Evolutionary conservation across 2,329 filamentous ascomycete species (phyloP).

Genomic region (Fusarium sp.): DNA sequence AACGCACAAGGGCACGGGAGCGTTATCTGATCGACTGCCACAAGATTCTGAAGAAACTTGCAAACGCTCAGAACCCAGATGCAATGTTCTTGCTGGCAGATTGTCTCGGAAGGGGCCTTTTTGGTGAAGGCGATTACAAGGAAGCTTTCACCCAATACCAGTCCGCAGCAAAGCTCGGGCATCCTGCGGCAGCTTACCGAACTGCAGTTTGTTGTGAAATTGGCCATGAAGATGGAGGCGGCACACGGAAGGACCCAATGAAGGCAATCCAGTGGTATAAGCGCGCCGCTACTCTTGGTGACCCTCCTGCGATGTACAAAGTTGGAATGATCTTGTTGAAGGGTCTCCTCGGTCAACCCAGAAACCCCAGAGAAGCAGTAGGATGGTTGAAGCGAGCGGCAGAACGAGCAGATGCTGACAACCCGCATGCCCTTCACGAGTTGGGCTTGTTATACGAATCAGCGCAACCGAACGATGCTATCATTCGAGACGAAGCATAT

Average conservation of each 20-base stretch:
- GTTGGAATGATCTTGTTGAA: constrained; percentile 96
- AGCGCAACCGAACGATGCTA: constrained; percentile 74
- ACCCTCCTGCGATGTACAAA: constrained; percentile 97
- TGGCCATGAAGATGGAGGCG: constrained; percentile 92
- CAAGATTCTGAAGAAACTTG: constrained; percentile 92
- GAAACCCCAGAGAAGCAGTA: constrained; percentile 86
- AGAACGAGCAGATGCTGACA: constrained; percentile 87
- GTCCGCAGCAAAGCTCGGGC: constrained; percentile 89
- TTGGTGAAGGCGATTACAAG: constrained; percentile 87
- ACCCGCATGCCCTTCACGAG: constrained; percentile 95
- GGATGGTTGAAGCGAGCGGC: constrained; percentile 94
- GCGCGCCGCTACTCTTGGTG: constrained; percentile 88
- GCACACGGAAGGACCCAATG: constrained; percentile 87
- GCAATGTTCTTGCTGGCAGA: constrained; percentile 97
- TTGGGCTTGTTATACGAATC: constrained; percentile 76
- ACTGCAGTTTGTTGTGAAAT: constrained; percentile 98
- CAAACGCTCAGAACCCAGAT: constrained; percentile 77
- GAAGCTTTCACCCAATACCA: constrained; percentile 96
- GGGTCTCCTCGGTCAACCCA: constrained; percentile 87
- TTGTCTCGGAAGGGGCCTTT: constrained; percentile 82
- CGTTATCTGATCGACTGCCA: constrained; percentile 87
- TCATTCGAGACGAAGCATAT: constrained; percentile 85
- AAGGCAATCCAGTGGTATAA: constrained; percentile 99
- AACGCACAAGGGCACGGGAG: constrained; percentile 81
- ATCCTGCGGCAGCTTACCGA: constrained; percentile 88